Base-by-base conservation (phyloP, 495 filamentous ascomycete genomes). In the Xeromyces bisporus region DNA sequence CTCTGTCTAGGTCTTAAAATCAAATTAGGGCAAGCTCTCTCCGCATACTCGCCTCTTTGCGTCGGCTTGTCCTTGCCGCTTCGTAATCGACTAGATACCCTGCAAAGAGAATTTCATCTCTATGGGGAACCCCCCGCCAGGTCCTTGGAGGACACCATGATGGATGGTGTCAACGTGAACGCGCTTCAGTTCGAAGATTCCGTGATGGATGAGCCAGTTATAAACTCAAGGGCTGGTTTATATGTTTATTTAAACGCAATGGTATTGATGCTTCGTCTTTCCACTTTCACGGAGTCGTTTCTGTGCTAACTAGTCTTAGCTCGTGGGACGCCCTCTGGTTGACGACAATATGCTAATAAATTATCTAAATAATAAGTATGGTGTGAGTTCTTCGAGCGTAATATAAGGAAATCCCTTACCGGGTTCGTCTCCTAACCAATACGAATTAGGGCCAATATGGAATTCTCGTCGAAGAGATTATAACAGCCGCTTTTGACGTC, bases 191-290 rank as follows among this genome's bases (percentile, higher is more conserved):
- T 65, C 23, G 46, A 75, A 44, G 42, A 60, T 53, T 46, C 66
- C 44, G 46, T 89, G 1, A 60, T 73, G 15, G 77, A 85, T 40
- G 52, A 77, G 3, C 75, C 78, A 1, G 56, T 64, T 4, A 55
- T 78, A 7, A 79, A 83, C 48, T 77, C 84, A n/a, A 69, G 86
- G 58, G 86, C 84, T 30, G 83, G 82, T 27, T 60, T 96, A 39
- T 96, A 86, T 51, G 64, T 94, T n/a, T 94, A 87, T 48, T 59
- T 97, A 18, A 85, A 83, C 49, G 73, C 85, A 28, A 65, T 80
- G 57, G 80, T 93, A 59, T 47, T 66, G 49, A n/a, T 10, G 17
- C 15, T 23, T 24, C 0, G 13, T 8, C 12, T 24, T 29, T 15
- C 15, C 7, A 18, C 12, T 18, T 23, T 21, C 8, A 29, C 18